Evolutionary conservation across 2,329 filamentous ascomycete species (phyloP), one percentile per base, ranked within the genome.

Genomic region (Xylariaceae sp.): DNA sequence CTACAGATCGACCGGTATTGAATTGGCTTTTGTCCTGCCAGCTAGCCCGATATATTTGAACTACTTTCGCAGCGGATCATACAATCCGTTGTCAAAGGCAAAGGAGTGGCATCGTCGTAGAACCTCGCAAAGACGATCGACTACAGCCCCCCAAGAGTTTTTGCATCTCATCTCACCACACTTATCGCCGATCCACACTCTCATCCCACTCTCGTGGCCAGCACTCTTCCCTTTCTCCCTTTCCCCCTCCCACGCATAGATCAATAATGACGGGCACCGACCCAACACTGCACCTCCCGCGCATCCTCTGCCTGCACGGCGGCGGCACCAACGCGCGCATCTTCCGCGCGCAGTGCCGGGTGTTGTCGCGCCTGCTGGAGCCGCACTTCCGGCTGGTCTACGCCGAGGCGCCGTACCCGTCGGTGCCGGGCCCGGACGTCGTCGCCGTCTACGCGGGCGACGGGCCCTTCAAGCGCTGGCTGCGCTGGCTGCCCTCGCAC

Each of bases 231-330:
- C 18, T 23, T 26, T 30, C 30, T 10, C 18, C 20, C 13, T 50
- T 24, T n/a, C 21, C 16, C 24, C 23, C 30, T 35, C 26, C 42
- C 37, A n/a, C 16, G 27, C 40, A 10, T 29, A 33, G 35, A 50
- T 30, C 21, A 23, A 23, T 35, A 37, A 58, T 56, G 53, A 30
- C 33, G 11, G 40, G 29, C 44, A 18, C 26, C 20, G 61, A 63
- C 43, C 11, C 54, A 30, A 67, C 63, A 23, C 50, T 65, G 44
- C 53, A 69, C 53, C 74, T 79, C 23, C 88, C 88, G 3, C 85
- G 88, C 54, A 84, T 92, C 61, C 85, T 92, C 62, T 92, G 88
- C 72, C 83, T 92, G n/a, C 89, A 92, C 70, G 89, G 89, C 67
- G 89, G 88, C 64, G 89, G 89, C 56, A 84, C 86, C 59, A 91